Evolutionary conservation across 2,329 filamentous ascomycete species (phyloP).

Genomic region (Exserohilum turcica): DNA sequence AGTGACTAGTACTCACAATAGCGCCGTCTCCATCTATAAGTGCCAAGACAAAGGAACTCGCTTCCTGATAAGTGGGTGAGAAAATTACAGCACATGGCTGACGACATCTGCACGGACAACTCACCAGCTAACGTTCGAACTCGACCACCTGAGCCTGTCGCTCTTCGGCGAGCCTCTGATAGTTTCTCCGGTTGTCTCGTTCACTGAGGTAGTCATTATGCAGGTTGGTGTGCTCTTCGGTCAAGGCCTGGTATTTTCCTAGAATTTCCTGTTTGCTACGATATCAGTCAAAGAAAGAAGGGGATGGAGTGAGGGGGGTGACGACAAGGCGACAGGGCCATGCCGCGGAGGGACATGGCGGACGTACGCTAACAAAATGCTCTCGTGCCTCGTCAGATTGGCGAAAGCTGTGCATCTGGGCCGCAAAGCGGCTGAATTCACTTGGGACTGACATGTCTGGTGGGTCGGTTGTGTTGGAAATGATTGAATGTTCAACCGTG

Average conservation of each 20-base stretch:
- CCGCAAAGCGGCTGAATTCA: slow-evolving; percentile 29
- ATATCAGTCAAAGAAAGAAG: slow-evolving; percentile 14
- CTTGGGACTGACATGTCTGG: slow-evolving; percentile 17
- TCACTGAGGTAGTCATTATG: slow-evolving; percentile 42
- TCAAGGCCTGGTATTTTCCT: slow-evolving; percentile 31
- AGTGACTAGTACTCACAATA: slow-evolving; percentile 42
- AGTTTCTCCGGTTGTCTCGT: slow-evolving; percentile 38
- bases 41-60: slow-evolving; percentile 52
- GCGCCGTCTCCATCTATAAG: slow-evolving; percentile 58
- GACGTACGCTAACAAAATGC: slow-evolving; percentile 39
- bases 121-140: slow-evolving; percentile 34
- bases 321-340: no score
- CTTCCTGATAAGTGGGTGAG: slow-evolving; percentile 28
- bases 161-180: slow-evolving; percentile 34
- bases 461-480: background rate
- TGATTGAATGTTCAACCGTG: background rate
- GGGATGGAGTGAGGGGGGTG: no score
- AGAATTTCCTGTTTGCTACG: slow-evolving; percentile 36
- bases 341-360: slow-evolving; percentile 10
- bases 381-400: slow-evolving; percentile 47
- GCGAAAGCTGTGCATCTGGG: slow-evolving; percentile 42
- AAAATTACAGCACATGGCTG: slow-evolving; percentile 1
- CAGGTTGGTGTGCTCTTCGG: slow-evolving; percentile 33
- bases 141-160: slow-evolving; percentile 26
- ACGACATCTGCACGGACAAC: slow-evolving; percentile 8